Evolutionary conservation across 805 yeast genomes (phyloP).

Genomic region (Hanseniaspora valbyensis): DNA sequence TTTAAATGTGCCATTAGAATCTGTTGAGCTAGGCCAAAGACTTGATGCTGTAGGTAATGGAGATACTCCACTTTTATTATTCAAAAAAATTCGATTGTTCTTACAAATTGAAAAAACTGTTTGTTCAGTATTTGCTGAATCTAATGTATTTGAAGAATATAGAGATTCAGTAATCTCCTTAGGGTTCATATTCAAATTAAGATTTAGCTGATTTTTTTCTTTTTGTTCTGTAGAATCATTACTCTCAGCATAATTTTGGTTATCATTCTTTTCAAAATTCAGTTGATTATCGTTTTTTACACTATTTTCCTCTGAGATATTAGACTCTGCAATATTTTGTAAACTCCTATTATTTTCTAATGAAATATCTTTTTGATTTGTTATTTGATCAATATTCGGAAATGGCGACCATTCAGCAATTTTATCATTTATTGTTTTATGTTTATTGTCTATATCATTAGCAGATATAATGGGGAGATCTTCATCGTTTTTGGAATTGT

Average conservation of each 20-base stretch:
- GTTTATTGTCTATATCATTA: constrained; percentile 8
- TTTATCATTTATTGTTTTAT: constrained; percentile 16
- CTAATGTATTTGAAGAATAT: no score
- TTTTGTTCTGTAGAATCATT: no score
- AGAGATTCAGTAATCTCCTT: no score
- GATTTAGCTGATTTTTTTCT: no score
- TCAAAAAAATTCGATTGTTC: no score
- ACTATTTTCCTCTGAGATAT: neutral
- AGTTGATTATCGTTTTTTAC: neutral
- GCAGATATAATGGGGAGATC: constrained; percentile 18
- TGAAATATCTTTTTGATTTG: neutral
- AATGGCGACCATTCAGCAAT: constrained; percentile 27
- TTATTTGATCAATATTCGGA: neutral
- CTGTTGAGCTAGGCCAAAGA: neutral
- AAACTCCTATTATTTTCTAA: neutral
- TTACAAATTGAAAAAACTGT: neutral
- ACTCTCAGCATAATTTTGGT: no score
- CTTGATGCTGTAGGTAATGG: neutral
- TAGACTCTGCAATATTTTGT: neutral
- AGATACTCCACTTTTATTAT: neutral
- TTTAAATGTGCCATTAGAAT: neutral
- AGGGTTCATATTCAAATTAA: no score
- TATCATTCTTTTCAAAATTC: no score
- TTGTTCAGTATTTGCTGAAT: neutral
- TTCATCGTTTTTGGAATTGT: constrained; percentile 19